Conservation (phyloP, 805 yeast genomes). For the Kazachstania africana region DNA sequence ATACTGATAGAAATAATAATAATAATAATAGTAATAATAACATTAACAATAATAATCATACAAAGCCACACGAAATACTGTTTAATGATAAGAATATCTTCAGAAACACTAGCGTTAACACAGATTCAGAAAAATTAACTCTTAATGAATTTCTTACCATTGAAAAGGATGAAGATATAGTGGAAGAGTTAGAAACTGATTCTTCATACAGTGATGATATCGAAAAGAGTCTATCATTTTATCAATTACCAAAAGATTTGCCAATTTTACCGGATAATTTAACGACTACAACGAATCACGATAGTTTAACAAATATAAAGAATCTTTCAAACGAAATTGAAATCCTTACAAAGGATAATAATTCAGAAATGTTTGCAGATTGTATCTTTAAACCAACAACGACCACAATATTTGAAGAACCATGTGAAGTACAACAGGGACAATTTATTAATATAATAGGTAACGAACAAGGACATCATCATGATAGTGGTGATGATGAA, state of each 20-base stretch:
- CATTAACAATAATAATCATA: constrained; percentile 1
- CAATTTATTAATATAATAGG: too few species aligned
- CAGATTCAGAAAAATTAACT: too few species aligned
- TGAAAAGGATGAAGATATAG: constrained; percentile 2
- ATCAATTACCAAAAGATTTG: constrained; percentile 9
- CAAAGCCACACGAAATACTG: too few species aligned
- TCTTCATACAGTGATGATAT: constrained; percentile 5
- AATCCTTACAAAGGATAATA: constrained; percentile 6
- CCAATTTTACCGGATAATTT: constrained; percentile 1
- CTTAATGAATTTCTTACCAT: constrained; percentile 3
- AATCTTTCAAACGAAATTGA: too few species aligned
- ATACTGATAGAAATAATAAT: constrained; percentile 3
- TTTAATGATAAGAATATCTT: too few species aligned
- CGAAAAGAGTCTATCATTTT: constrained; percentile 10
- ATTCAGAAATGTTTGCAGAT: constrained; percentile 3
- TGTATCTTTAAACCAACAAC: constrained; percentile 2
- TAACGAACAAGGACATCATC: too few species aligned
- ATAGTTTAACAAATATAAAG: too few species aligned
- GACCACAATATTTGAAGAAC: too few species aligned
- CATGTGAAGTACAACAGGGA: too few species aligned
- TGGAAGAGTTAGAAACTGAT: constrained; percentile 1
- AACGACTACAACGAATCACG: background rate
- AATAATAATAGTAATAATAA: background rate
- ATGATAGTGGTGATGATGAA: background rate
- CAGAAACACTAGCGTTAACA: too few species aligned